These are phyloP conservation scores for Saturnispora bothae DNA, from an alignment of 805 yeast species.

Conservation along the genomic window DNA sequence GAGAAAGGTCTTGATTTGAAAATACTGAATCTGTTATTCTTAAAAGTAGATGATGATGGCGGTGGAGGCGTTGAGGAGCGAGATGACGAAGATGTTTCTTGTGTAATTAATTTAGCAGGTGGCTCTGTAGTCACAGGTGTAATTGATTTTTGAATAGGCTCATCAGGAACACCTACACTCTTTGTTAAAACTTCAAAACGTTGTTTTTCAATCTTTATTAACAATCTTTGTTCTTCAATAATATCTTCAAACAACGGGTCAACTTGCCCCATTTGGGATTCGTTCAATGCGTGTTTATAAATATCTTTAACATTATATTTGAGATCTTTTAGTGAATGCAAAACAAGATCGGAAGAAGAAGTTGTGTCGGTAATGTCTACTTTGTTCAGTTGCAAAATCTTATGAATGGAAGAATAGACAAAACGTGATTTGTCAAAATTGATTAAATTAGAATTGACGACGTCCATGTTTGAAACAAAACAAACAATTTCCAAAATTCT, in stretches of 20 bases:
- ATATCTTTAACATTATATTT: constrained; percentile 30
- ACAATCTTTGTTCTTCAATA: constrained; percentile 39
- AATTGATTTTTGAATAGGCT: too few relatives aligned
- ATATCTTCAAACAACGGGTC: constrained; percentile 33
- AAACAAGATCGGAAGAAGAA: constrained; percentile 38
- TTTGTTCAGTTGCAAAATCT: constrained; percentile 37
- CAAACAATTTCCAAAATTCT: constrained; percentile 67
- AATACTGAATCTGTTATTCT: constrained; percentile 23
- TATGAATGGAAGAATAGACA: constrained; percentile 49
- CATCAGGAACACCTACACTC: background rate
- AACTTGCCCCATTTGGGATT: constrained; percentile 28
- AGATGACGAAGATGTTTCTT: background rate
- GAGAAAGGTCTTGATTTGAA: constrained; percentile 48
- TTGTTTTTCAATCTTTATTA: constrained; percentile 39
- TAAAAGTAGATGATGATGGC: constrained; percentile 6
- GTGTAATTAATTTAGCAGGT: too few relatives aligned
- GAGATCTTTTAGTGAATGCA: constrained; percentile 37
- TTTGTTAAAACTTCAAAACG: constrained; percentile 22
- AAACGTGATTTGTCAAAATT: constrained; percentile 81
- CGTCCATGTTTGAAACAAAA: constrained; percentile 69
- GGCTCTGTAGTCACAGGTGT: too few relatives aligned
- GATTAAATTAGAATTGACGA: constrained; percentile 50
- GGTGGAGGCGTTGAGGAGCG: background rate
- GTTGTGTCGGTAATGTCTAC: constrained; percentile 10
- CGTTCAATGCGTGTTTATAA: constrained; percentile 25